phyloP scores from a whole-genome alignment of 2,329 filamentous ascomycete genomes.

The Botryosphaeria agaves region DNA sequence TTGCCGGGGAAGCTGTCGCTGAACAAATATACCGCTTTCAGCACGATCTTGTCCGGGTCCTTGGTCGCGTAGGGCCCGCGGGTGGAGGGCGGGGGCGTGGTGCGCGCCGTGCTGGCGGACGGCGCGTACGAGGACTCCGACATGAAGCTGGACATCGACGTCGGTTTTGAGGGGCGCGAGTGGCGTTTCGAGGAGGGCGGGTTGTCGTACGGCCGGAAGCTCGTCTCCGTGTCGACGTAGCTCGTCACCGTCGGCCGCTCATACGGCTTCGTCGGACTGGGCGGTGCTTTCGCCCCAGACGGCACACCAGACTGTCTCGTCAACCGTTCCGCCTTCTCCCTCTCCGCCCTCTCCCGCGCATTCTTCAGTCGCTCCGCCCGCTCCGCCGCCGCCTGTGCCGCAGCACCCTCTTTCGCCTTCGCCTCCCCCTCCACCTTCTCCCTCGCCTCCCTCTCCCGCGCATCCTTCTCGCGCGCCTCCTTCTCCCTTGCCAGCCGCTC shows the following conservation, averaged over 20 bases:
- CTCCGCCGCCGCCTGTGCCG: constrained; percentile 10
- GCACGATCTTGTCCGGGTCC: constrained; percentile 90
- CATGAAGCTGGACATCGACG: constrained; percentile 23
- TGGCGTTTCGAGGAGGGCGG: constrained; percentile 7
- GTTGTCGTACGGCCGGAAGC: constrained; percentile 15
- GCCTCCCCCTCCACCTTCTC: constrained; percentile 19
- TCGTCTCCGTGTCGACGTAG: constrained; percentile 37
- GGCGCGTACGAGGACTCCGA: constrained; percentile 67
- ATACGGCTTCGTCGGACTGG: constrained; percentile 40
- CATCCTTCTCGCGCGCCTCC: constrained; percentile 21
- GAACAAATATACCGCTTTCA: constrained; percentile 84
- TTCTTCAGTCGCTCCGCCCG: constrained; percentile 16
- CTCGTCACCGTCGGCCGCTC: constrained; percentile 37
- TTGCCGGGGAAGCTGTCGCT: constrained; percentile 78
- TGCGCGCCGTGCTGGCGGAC: constrained; percentile 67
- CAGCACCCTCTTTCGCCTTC: constrained; percentile 12
- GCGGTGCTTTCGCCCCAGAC: constrained; percentile 55
- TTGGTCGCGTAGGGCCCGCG: constrained; percentile 69
- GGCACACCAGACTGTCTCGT: constrained; percentile 28
- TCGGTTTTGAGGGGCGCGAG: constrained; percentile 21
- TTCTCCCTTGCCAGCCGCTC: constrained; percentile 21
- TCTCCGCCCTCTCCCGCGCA: constrained; percentile 18
- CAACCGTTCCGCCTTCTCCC: constrained; percentile 13
- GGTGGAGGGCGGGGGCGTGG: constrained; percentile 65
- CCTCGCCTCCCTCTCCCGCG: constrained; percentile 15